These are phyloP conservation scores for Brettanomyces custersianus DNA, from an alignment of 805 yeast genomes.

Conservation along the genomic window DNA sequence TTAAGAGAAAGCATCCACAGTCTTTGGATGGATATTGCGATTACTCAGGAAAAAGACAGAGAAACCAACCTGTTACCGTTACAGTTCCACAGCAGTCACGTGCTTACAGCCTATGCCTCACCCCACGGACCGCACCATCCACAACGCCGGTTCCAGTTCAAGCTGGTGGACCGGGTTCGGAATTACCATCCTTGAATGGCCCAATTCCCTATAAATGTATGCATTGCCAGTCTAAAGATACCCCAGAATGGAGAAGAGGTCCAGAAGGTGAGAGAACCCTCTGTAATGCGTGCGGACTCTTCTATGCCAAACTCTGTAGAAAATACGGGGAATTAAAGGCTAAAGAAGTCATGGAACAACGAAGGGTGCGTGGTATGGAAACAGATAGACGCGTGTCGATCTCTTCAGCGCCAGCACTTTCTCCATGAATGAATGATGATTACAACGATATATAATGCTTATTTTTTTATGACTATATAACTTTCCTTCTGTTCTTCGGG, in stretches of 20 bases:
- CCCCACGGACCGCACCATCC: not conserved
- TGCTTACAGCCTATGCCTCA: not conserved
- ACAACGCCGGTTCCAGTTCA: not conserved
- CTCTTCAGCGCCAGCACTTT: conserved; percentile 4
- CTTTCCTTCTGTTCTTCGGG: too few relatives aligned
- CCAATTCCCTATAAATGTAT: conserved; percentile 13
- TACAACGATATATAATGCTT: not conserved
- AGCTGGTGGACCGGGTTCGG: not conserved
- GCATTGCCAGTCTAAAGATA: conserved; percentile 43
- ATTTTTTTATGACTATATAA: too few relatives aligned
- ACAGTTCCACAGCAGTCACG: not conserved
- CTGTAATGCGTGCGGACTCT: conserved; percentile 80
- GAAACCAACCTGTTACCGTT: not conserved
- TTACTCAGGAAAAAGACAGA: not conserved
- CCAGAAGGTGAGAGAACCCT: conserved; percentile 69
- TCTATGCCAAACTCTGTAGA: conserved; percentile 58
- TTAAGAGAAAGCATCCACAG: not conserved
- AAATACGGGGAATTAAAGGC: conserved; percentile 47
- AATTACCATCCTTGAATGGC: not conserved
- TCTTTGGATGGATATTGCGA: not conserved
- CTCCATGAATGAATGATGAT: not conserved
- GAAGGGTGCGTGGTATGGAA: conserved; percentile 18
- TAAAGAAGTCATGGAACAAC: conserved; percentile 30
- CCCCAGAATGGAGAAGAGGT: conserved; percentile 83
- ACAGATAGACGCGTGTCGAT: conserved; percentile 23